phyloP scores from a whole-genome alignment of 495 filamentous ascomycete species.

The Aspergillus ellipticus region DNA sequence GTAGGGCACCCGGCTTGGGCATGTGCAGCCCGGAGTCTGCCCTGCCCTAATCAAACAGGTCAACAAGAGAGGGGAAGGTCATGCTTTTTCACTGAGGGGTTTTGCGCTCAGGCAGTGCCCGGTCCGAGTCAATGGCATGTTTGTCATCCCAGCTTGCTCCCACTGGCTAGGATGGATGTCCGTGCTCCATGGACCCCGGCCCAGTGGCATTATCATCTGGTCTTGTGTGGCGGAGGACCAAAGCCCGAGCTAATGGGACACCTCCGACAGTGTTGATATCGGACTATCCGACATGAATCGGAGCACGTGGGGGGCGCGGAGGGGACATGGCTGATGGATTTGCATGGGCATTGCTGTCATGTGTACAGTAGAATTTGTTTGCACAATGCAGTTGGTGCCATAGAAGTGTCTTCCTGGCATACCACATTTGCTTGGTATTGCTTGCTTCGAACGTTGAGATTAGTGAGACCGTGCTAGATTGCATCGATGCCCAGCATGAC shows the following conservation, averaged over 20 bases:
- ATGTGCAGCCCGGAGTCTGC: neutral
- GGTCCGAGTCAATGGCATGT: conserved; percentile 2
- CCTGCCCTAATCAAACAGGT: neutral
- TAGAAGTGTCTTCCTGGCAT: neutral
- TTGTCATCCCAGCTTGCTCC: neutral
- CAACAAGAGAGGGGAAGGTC: neutral
- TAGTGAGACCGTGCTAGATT: neutral
- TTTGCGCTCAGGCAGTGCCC: neutral
- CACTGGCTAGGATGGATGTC: neutral
- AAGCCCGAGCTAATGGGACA: conserved; percentile 2
- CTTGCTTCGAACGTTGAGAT: neutral
- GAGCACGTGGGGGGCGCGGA: neutral
- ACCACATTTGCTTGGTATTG: neutral
- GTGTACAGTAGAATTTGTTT: neutral
- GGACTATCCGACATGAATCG: neutral
- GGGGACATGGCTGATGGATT: neutral
- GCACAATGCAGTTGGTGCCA: neutral
- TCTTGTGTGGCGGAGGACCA: conserved; percentile 1
- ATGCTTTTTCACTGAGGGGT: neutral
- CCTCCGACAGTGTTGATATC: neutral
- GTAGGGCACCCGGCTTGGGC: too few relatives aligned
- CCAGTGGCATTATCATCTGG: conserved; percentile 2
- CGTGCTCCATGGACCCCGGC: neutral
- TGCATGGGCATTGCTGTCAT: neutral
- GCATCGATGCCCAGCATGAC: neutral